Base-by-base conservation (phyloP, 2,329 filamentous ascomycete species). In the Tolypocladium pustulatum region DNA sequence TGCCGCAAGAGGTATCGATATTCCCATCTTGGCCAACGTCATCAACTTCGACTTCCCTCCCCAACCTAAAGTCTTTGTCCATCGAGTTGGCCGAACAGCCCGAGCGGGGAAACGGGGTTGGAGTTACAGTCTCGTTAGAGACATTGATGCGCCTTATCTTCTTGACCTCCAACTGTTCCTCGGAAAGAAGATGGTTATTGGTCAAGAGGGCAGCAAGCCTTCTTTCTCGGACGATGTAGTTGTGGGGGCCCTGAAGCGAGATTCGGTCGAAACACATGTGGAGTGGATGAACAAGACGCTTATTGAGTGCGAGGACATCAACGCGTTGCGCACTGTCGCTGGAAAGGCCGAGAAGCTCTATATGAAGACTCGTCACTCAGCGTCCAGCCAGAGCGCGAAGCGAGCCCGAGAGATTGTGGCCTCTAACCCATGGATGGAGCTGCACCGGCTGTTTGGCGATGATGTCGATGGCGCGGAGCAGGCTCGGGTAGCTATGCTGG, bases 21-120 rank as follows among this genome's bases (percentile, higher is more conserved):
- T 99, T 65, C 94, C 94, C 0, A 83, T 97, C 54, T 81, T 99
- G 40, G 92, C 91, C 59, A 97, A 99, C 70, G 94, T 99, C 60
- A 93, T 99, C 78, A 97, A 99, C 78, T 99, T 96, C 73, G 93
- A 97, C 69, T 99, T 99, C 64, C 93, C 94, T 3, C 89, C 93
- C 1, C 94, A 97, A 68, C 91, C 94, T 25, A 99, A 99, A 75
- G 86, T 99, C 49, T 99, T 95, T 67, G 89, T 99, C 34, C 94
- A 99, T 73, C 87, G 94, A 70, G 94, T 99, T 54, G 94, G 94
- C 67, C 87, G 94, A 75, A 99, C 95, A 32, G 95, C 94, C 46
- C 86, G 94, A 82, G 95, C 95, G 52, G 94, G 93, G 17, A 87
- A 91, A 66, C 85, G 88, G 64, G 94, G 94, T 62, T 97, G 94